A percentile compares a stretch with the other conserved stretches of the same genome.
These are phyloP conservation scores for Cordyceps cateniannulata DNA, from an alignment of 2,329 filamentous ascomycete genomes.

Conservation along the genomic window DNA sequence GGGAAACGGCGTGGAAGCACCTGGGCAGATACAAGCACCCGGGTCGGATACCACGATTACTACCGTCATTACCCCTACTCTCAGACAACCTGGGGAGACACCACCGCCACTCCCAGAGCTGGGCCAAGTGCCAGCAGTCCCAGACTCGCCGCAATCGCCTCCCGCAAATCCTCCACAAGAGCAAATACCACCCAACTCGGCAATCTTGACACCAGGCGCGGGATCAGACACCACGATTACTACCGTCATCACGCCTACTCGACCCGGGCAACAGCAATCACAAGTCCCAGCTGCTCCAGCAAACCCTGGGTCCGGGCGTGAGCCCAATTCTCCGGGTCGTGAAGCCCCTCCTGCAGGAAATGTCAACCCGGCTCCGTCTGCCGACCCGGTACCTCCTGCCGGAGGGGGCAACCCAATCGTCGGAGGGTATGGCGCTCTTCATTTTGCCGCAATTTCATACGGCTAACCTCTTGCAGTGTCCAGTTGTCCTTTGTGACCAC, in stretches of 20 bases:
- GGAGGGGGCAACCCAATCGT: too few species aligned
- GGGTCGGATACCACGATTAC: neutral
- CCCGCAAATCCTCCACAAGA: neutral
- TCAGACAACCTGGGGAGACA: neutral
- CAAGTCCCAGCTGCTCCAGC: neutral
- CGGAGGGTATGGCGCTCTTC: neutral
- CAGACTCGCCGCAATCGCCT: neutral
- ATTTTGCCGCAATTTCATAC: neutral
- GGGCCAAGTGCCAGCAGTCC: neutral
- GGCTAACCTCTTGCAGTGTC: neutral
- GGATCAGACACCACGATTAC: neutral
- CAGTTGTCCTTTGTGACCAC: slow-evolving; percentile 1
- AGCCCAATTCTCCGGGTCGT: too few species aligned
- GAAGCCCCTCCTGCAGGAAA: too few species aligned
- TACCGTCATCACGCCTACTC: neutral
- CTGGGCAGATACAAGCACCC: neutral
- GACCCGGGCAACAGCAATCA: neutral
- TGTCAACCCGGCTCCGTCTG: too few species aligned
- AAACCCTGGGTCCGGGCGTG: neutral
- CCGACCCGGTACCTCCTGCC: too few species aligned
- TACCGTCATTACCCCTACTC: neutral
- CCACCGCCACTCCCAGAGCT: neutral
- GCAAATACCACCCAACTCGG: neutral
- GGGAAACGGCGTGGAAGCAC: neutral
- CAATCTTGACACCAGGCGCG: too few species aligned